Evolutionary conservation across 495 filamentous ascomycete species (phyloP).

Genomic region (Annulohypoxylon nitens): DNA sequence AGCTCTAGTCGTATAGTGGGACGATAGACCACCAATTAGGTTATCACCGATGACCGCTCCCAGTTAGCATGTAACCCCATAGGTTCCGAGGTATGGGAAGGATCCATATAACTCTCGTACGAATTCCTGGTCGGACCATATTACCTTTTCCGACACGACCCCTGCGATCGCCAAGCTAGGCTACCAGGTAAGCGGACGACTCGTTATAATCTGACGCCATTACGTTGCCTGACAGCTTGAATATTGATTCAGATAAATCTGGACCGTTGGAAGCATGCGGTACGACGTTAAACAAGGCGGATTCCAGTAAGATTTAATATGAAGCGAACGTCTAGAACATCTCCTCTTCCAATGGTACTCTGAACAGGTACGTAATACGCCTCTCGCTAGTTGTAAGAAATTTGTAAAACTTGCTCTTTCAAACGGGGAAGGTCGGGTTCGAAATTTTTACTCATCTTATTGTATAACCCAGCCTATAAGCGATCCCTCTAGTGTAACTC

Average conservation of each 20-base stretch:
- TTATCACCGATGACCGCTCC: neutral
- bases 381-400: neutral
- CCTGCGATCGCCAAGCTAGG: neutral
- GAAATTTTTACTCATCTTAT: neutral
- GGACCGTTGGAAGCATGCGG: neutral
- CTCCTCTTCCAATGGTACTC: neutral
- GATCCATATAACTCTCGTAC: neutral
- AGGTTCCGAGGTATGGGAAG: too few species aligned
- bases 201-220: neutral
- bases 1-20: neutral
- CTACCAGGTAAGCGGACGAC: neutral
- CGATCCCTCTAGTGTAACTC: neutral
- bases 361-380: neutral
- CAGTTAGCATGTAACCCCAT: too few species aligned
- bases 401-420: neutral
- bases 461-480: neutral
- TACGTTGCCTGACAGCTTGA: too few species aligned
- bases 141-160: neutral
- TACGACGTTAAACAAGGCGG: neutral
- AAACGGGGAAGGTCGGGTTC: neutral
- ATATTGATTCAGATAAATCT: neutral
- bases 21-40: constrained; percentile 1
- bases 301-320: neutral
- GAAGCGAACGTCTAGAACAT: neutral
- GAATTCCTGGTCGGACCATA: neutral